Evolutionary conservation across 2,329 filamentous ascomycete species (phyloP).

Genomic region (Fusarium tjaetaba): DNA sequence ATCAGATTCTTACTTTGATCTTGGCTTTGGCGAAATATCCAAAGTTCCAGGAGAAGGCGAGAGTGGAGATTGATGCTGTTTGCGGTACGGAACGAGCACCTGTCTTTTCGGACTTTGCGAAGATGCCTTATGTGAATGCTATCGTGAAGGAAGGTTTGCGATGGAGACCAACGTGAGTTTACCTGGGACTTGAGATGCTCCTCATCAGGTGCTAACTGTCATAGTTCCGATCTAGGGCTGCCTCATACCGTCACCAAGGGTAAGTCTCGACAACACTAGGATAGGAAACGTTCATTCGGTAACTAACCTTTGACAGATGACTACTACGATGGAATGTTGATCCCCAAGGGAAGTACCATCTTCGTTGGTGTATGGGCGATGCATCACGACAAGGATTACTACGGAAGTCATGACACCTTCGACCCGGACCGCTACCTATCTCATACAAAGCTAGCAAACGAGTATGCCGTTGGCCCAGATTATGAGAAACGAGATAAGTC

Average conservation of each 20-base stretch:
- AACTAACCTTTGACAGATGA: not conserved
- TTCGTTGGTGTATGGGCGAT: not conserved
- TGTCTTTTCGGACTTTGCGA: not conserved
- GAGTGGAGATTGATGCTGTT: not conserved
- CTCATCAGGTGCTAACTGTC: not conserved
- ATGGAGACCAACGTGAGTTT: not conserved
- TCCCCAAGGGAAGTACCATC: not conserved
- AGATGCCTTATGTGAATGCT: not conserved
- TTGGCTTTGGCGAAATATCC: not conserved
- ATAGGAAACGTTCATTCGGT: accelerated
- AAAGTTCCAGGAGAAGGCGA: not conserved
- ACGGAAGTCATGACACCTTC: not conserved
- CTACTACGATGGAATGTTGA: not conserved
- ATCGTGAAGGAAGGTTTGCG: not conserved
- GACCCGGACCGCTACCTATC: not conserved
- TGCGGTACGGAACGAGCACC: not conserved
- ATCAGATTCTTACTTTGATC: not conserved
- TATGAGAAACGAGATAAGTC: not conserved
- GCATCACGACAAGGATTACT: not conserved
- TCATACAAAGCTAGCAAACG: not conserved
- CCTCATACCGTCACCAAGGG: not conserved
- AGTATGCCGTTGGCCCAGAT: not conserved
- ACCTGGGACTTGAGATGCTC: accelerated
- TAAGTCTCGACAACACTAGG: not conserved
- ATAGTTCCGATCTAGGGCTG: not conserved